Evolutionary conservation across 164 flowering plant genomes (phyloP).

Genomic region (Protea cynaroides): DNA sequence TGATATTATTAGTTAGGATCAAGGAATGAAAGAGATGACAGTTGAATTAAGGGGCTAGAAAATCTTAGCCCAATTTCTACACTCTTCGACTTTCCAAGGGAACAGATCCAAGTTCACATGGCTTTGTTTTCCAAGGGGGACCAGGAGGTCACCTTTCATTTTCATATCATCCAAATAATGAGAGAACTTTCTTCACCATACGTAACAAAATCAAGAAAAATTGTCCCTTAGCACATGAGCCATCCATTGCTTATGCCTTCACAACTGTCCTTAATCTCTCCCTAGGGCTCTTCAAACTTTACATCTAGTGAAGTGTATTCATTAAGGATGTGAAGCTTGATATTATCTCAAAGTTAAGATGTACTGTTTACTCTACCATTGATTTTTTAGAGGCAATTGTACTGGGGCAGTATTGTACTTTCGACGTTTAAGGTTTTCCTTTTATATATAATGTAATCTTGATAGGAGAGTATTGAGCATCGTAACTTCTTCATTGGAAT

Average conservation of each 20-base stretch:
- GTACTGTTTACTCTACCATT: too few relatives aligned
- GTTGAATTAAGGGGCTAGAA: background rate
- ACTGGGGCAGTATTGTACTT: too few relatives aligned
- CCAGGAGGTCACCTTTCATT: background rate
- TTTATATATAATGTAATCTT: too few relatives aligned
- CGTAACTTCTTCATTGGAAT: too few relatives aligned
- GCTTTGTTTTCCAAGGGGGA: background rate
- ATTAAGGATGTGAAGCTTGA: too few relatives aligned
- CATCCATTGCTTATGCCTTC: background rate
- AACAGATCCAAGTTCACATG: background rate
- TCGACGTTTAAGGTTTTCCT: too few relatives aligned
- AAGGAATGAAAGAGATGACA: background rate
- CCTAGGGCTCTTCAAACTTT: too few relatives aligned
- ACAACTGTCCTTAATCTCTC: too few relatives aligned
- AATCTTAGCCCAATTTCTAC: background rate
- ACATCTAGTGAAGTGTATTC: too few relatives aligned
- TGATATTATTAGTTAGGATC: background rate
- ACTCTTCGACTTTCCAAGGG: background rate
- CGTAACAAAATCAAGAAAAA: background rate
- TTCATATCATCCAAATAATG: background rate
- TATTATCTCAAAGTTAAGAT: too few relatives aligned
- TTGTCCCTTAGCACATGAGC: background rate
- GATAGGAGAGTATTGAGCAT: too few relatives aligned
- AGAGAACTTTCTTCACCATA: background rate
- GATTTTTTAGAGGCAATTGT: too few relatives aligned